Percentiles rank a stretch among this genome's conserved stretches.
Evolutionary conservation across 1,284 basidiomycete genomes (phyloP).

Genomic region (Cutaneotrichosporon cavernicola): DNA sequence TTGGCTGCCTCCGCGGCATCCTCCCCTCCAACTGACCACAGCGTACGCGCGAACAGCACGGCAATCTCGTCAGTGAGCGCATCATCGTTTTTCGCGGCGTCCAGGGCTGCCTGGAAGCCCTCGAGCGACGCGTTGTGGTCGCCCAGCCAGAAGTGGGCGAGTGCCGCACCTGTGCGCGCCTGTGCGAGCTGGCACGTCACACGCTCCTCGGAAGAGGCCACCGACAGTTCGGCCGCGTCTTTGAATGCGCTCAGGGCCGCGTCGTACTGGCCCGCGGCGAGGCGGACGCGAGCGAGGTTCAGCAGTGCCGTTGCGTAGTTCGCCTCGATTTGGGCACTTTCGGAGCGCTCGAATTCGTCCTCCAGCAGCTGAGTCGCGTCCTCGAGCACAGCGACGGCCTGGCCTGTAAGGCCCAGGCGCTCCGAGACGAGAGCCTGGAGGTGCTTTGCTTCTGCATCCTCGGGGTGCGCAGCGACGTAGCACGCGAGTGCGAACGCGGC

Average conservation of each 20-base stretch:
- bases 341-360: slow-evolving; percentile 79
- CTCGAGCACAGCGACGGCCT: slow-evolving; percentile 64
- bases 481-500: slow-evolving; percentile 77
- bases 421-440: slow-evolving; percentile 85
- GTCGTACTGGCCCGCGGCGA: slow-evolving; percentile 63
- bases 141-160: slow-evolving; percentile 67
- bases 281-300: slow-evolving; percentile 74
- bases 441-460: slow-evolving; percentile 75
- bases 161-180: slow-evolving; percentile 66
- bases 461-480: slow-evolving; percentile 67
- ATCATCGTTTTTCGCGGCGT: slow-evolving; percentile 57
- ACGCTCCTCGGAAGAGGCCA: slow-evolving; percentile 38
- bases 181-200: slow-evolving; percentile 55
- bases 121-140: slow-evolving; percentile 65
- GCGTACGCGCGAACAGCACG: slow-evolving; percentile 71
- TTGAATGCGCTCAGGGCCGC: slow-evolving; percentile 70
- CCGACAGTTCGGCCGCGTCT: slow-evolving; percentile 67
- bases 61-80: slow-evolving; percentile 66
- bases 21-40: slow-evolving; percentile 75
- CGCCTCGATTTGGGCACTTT: slow-evolving; percentile 71
- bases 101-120: slow-evolving; percentile 66
- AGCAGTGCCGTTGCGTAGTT: slow-evolving; percentile 78
- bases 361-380: slow-evolving; percentile 68
- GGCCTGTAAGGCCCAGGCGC: slow-evolving; percentile 68
- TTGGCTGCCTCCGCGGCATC: slow-evolving; percentile 76